Evolutionary conservation across 2,329 filamentous ascomycete species (phyloP).

Genomic region (Clonostachys byssicola): DNA sequence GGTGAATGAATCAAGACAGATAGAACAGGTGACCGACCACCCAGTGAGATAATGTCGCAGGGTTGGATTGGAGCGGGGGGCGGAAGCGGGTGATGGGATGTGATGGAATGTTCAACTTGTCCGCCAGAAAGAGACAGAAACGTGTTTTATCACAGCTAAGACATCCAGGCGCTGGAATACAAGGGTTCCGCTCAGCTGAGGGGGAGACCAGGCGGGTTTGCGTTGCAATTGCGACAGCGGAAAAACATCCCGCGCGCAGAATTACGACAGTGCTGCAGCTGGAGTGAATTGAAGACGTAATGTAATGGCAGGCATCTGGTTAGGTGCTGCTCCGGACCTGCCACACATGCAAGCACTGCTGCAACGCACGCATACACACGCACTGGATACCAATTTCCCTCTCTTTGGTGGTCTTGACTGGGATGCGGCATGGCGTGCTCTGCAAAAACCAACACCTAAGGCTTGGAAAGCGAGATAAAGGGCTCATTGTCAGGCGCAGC

Average conservation of each 20-base stretch:
- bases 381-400: neutral
- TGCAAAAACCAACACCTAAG: neutral
- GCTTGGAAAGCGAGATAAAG: neutral
- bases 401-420: neutral
- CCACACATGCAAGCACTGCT: neutral
- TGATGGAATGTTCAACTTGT: neutral
- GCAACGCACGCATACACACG: too few relatives aligned
- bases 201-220: neutral
- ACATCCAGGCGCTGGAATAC: neutral
- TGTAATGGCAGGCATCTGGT: neutral
- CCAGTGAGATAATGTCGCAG: neutral
- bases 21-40: neutral
- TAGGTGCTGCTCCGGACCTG: neutral
- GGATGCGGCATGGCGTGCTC: neutral
- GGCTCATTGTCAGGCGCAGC: neutral
- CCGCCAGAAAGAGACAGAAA: neutral
- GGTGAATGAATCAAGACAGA: neutral
- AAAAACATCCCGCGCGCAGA: neutral
- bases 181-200: neutral
- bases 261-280: neutral
- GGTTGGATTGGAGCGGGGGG: neutral
- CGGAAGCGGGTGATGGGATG: neutral
- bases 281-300: neutral
- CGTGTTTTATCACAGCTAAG: neutral
- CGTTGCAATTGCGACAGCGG: neutral